Evolutionary conservation across 495 filamentous ascomycete species (phyloP).

Genomic region (Lasiosphaeria hispida): DNA sequence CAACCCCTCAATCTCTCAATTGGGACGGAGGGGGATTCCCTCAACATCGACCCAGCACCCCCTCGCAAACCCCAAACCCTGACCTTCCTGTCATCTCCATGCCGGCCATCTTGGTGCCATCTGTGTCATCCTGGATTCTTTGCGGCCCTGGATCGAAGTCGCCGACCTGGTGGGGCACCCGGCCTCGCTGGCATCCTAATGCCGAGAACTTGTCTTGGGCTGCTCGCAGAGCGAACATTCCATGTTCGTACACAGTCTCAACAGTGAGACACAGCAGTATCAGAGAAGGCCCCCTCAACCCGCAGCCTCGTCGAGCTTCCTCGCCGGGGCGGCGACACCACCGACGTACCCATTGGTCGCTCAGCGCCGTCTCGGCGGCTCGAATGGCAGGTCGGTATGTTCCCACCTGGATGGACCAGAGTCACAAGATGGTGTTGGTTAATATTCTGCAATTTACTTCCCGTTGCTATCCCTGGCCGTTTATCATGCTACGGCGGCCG

Average conservation of each 20-base stretch:
- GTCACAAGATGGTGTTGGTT: constrained; percentile 31
- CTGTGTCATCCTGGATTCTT: background rate
- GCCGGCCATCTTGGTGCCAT: background rate
- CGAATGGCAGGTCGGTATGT: constrained; percentile 17
- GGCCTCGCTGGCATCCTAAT: too few relatives aligned
- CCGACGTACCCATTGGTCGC: background rate
- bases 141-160: too few relatives aligned
- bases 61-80: background rate
- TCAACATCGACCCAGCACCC: background rate
- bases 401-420: constrained; percentile 27
- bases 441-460: constrained; percentile 34
- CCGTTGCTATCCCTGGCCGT: constrained; percentile 21
- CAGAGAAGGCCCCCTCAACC: background rate
- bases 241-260: too few relatives aligned
- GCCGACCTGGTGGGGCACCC: too few relatives aligned
- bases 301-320: background rate
- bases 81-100: background rate
- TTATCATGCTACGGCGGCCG: constrained; percentile 17
- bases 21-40: background rate
- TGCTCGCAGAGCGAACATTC: too few relatives aligned
- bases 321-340: background rate
- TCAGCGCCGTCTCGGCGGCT: constrained; percentile 15
- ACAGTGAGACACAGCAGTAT: background rate
- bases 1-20: background rate
- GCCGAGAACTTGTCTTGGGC: too few relatives aligned